Evolutionary conservation across 129 eudicot species (phyloP).

Genomic region (Oenanthe sinensis): DNA sequence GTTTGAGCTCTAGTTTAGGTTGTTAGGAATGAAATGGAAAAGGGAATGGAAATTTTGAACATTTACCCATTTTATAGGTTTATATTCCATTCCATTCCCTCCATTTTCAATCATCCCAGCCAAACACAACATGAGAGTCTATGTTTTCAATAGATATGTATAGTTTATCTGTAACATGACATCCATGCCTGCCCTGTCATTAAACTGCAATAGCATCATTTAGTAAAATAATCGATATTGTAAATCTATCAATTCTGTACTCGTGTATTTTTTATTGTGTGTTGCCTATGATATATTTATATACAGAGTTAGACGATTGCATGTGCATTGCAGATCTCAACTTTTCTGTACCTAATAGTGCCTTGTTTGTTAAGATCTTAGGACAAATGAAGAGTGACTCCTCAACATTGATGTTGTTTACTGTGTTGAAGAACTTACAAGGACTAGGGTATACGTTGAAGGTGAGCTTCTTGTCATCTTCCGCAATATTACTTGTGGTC

Average conservation of each 20-base stretch:
- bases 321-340: neutral
- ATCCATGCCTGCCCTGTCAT: neutral
- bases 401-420: constrained; percentile 66
- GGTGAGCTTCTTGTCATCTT: constrained; percentile 34
- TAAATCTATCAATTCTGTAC: neutral
- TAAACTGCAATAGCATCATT: neutral
- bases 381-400: constrained; percentile 78
- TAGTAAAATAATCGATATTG: neutral
- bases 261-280: neutral
- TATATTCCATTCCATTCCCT: too few species aligned
- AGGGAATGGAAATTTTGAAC: too few species aligned
- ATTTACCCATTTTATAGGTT: too few species aligned
- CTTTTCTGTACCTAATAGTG: constrained; percentile 21
- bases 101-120: too few species aligned
- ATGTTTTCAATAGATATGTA: neutral
- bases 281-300: neutral
- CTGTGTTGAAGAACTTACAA: constrained; percentile 65
- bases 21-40: too few species aligned
- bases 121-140: neutral
- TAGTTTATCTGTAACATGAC: neutral
- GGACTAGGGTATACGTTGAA: constrained; percentile 59
- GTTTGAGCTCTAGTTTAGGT: too few species aligned
- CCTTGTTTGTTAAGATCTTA: constrained; percentile 62
- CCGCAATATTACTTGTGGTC: neutral
- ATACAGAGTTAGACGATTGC: neutral